Base-by-base conservation (phyloP, 2,329 filamentous ascomycete genomes). In the Aspergillus pseudoviridinutans region DNA sequence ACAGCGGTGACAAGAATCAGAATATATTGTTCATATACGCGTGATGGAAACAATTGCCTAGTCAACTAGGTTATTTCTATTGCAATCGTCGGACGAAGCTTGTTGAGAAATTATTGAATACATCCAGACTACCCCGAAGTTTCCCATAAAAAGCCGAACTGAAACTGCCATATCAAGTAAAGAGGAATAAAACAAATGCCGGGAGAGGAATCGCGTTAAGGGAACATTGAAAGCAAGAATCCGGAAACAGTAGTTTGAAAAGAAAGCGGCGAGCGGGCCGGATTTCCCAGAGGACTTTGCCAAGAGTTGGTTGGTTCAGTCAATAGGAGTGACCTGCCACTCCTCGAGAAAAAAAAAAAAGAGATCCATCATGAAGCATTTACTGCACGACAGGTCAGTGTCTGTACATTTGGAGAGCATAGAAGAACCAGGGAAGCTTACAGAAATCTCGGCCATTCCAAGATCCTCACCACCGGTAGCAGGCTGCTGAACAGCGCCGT, bases 401-500 rank as follows among this genome's bases (percentile, higher is more conserved):
- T 58, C 50, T 53, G 51, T 28, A 3, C 28, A 14, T 8, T 9
- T 5, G 25, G 17, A 7, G 12, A 32, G 9, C 27, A 32, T 35
- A 17, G 28, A 41, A 28, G 35, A 9, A 7, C 28, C 27, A 22
- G 44, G 17, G n/a, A 9, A 46, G 66, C 75, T 74, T 73, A 79
- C 79, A 68, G 80, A 78, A 63, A 83, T 82, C 71, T 84, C 82
- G 63, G 83, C 82, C 81, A 84, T 83, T 61, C 76, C 79, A 58
- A 79, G 75, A 63, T 82, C 82, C 60, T 78, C 78, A 24, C 75
- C 79, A 59, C 77, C 79, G 61, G 80, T 77, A 58, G 81, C 75
- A 46, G 75, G 74, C 56, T 78, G 80, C 53, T 77, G 74, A 44
- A 78, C 77, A 60, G 78, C 77, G 49, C 77, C 79, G 59, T 77